Evolutionary conservation across 2,329 filamentous ascomycete species (phyloP).

Genomic region (Phialophora expanda): DNA sequence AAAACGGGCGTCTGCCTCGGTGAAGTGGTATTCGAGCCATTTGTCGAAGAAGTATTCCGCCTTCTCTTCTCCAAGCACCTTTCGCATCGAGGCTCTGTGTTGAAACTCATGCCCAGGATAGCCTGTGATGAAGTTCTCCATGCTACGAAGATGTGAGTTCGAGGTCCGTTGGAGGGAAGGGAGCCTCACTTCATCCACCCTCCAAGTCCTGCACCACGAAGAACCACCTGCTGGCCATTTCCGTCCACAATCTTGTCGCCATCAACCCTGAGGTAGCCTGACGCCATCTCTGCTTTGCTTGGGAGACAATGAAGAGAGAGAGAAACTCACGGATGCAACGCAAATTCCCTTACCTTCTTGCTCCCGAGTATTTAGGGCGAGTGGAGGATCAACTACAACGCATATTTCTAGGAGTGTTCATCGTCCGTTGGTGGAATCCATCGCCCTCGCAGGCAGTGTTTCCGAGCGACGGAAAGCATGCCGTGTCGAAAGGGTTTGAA

Average conservation of each 20-base stretch:
- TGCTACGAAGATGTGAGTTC: slow-evolving; percentile 38
- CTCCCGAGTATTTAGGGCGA: slow-evolving; percentile 1
- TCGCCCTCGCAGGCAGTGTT: background rate
- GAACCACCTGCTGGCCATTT: slow-evolving; percentile 53
- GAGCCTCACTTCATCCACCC: slow-evolving; percentile 50
- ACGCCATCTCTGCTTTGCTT: slow-evolving; percentile 13
- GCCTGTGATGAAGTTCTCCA: slow-evolving; percentile 69
- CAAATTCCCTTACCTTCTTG: background rate
- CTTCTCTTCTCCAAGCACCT: slow-evolving; percentile 61
- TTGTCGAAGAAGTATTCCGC: slow-evolving; percentile 66
- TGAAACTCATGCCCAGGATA: slow-evolving; percentile 64
- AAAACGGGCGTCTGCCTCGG: slow-evolving; percentile 62
- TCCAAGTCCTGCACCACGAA: slow-evolving; percentile 50
- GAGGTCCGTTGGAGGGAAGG: background rate
- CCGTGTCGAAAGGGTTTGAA: background rate
- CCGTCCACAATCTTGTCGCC: slow-evolving; percentile 55
- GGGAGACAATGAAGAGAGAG: background rate
- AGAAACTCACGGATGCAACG: background rate
- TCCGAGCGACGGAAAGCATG: slow-evolving; percentile 1
- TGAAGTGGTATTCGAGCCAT: slow-evolving; percentile 64
- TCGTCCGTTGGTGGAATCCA: background rate
- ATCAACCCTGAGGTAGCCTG: slow-evolving; percentile 47
- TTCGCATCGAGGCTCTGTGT: slow-evolving; percentile 57
- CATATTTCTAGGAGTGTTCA: background rate
- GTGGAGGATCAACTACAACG: background rate